Evolutionary conservation across 2,329 filamentous ascomycete genomes (phyloP), one percentile per base, ranked within the genome.

Genomic region (Pseudocercospora vitis): DNA sequence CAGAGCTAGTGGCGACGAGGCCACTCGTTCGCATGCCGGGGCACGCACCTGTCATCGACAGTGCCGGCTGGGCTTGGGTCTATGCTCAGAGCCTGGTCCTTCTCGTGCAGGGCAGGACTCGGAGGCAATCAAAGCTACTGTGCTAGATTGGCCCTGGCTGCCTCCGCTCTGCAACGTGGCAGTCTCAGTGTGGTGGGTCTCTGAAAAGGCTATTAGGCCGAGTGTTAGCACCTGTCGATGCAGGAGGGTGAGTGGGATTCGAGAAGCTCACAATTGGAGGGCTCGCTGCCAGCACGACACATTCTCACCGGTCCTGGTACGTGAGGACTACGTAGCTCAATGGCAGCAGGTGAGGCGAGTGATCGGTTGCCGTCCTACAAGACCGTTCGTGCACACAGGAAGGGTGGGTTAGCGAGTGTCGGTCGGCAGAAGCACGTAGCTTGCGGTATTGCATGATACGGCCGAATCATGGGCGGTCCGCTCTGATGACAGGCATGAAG

Each of bases 111-210:
- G 55, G 55, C 44, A 53, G 32, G 50, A 51, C 45, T 54, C 57
- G 54, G 55, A 47, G 46, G 39, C 51, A 52, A 39, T 57, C 55
- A 51, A 54, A 54, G 42, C 52, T 52, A 56, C 48, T 51, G 50
- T 53, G 55, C 55, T 56, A 55, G 58, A 56, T 52, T 48, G 67
- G 70, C 71, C 73, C 73, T 74, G 69, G 69, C 70, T 68, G 72
- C 75, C 73, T 75, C 73, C 75, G 74, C 77, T 75, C 71, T 75
- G 75, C 77, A 74, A 78, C 75, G 75, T 78, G 75, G 75, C 75
- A 72, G 71, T 72, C 68, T 74, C 54, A 52, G 57, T 66, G 53
- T 67, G 65, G 65, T 60, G 60, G 58, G 57, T 56, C 55, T 46
- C 21, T 54, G 44, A 53, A 62, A 63, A 65, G 62, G 57, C 59